Conservation (phyloP, 2,329 filamentous ascomycete genomes). For the Sporothrix schenckii region DNA sequence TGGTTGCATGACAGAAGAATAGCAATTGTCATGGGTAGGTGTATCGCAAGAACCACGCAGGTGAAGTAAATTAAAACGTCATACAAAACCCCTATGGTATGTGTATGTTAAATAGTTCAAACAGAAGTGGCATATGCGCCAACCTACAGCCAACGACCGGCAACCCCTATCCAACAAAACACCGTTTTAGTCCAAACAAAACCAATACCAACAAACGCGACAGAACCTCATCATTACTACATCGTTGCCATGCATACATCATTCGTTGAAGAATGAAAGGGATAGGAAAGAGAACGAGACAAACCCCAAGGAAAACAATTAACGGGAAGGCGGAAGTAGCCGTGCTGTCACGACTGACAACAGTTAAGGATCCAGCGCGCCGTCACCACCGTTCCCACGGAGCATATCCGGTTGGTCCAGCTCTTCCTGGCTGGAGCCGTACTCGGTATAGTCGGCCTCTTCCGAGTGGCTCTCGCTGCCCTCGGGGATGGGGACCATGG, state of each 20-base stretch:
- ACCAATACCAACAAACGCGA: background rate
- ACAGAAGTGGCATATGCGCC: background rate
- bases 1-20: background rate
- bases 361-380: constrained; percentile 31
- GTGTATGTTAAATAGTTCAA: constrained; percentile 8
- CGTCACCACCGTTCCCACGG: constrained; percentile 28
- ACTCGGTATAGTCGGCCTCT: constrained; percentile 52
- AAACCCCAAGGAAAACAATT: no score
- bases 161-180: background rate
- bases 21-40: no score
- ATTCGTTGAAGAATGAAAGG: background rate
- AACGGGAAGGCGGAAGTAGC: no score
- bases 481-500: constrained; percentile 70
- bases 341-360: no score
- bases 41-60: no score
- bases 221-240: background rate
- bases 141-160: background rate
- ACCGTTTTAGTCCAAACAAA: background rate
- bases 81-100: background rate
- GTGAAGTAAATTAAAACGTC: no score
- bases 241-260: background rate
- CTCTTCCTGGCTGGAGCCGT: constrained; percentile 49
- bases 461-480: constrained; percentile 61
- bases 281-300: background rate
- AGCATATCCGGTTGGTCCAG: constrained; percentile 50